Percentiles rank a stretch among this genome's conserved stretches.
These are phyloP conservation scores for Eremochloa ophiuroides DNA, from an alignment of 176 grass and related monocot genomes.

Conservation along the genomic window DNA sequence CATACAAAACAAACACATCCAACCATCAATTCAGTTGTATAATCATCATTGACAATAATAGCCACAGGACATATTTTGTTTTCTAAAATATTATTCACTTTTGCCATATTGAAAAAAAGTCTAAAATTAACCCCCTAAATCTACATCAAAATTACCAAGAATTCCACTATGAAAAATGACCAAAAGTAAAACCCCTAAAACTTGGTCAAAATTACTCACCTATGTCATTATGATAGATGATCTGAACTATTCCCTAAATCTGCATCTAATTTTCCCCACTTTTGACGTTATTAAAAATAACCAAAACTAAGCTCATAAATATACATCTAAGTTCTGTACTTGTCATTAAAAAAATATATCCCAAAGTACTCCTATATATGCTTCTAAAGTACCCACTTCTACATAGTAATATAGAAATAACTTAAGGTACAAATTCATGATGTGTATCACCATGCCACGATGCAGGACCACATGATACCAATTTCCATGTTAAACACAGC, in stretches of 20 bases:
- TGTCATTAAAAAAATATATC: neutral
- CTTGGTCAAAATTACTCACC: neutral
- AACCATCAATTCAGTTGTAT: neutral
- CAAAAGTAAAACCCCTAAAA: neutral
- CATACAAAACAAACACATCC: neutral
- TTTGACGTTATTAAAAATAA: neutral
- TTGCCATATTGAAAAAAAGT: neutral
- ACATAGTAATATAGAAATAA: neutral
- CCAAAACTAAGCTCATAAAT: neutral
- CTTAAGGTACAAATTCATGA: neutral
- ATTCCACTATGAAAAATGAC: neutral
- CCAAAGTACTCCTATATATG: neutral
- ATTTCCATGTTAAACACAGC: neutral
- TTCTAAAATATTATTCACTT: neutral
- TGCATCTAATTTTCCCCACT: neutral
- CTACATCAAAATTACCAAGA: neutral
- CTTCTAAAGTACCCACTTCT: neutral
- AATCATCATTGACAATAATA: neutral
- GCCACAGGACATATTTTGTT: neutral
- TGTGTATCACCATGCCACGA: neutral
- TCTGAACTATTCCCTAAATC: neutral
- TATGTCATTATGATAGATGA: neutral
- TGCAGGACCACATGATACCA: neutral
- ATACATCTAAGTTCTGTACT: neutral
- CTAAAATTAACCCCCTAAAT: neutral